These are phyloP conservation scores for Pseudogymnoascus sp. DNA, from an alignment of 2,329 filamentous ascomycete species.

Conservation along the genomic window DNA sequence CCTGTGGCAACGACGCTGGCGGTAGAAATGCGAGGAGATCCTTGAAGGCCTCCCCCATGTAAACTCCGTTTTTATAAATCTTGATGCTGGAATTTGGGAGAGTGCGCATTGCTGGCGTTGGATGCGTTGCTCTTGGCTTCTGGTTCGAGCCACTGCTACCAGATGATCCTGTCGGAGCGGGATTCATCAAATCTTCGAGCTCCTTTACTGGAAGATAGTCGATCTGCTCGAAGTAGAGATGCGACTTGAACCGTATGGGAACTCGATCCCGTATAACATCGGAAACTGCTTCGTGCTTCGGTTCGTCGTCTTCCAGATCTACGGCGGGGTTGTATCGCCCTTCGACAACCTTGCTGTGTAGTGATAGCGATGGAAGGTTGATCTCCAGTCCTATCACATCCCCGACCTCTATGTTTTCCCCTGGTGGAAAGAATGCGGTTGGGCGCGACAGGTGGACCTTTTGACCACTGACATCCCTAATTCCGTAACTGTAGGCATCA, in stretches of 20 bases:
- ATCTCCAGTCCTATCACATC: conserved; percentile 94
- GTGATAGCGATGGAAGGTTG: conserved; percentile 71
- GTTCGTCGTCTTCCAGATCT: conserved; percentile 54
- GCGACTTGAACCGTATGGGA: conserved; percentile 86
- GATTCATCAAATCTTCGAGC: conserved; percentile 75
- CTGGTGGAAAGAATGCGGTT: conserved; percentile 76
- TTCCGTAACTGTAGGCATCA: conserved; percentile 87
- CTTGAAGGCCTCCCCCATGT: conserved; percentile 80
- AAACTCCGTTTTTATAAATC: conserved; percentile 84
- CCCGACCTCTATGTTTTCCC: conserved; percentile 74
- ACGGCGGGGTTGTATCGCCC: conserved; percentile 82
- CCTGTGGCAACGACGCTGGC: conserved; percentile 68
- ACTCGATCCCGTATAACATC: conserved; percentile 94
- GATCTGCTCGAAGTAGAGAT: conserved; percentile 88
- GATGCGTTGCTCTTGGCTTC: conserved; percentile 63
- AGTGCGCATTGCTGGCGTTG: conserved; percentile 67
- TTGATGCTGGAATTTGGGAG: conserved; percentile 79
- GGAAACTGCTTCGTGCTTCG: conserved; percentile 46
- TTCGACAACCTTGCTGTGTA: conserved; percentile 82
- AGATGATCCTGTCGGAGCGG: conserved; percentile 42
- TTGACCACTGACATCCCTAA: conserved; percentile 83
- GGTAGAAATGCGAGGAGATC: conserved; percentile 86
- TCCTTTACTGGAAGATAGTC: conserved; percentile 84
- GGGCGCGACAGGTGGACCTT: conserved; percentile 89
- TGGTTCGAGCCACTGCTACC: conserved; percentile 40